Evolutionary conservation across 768 basidiomycete species (phyloP).

Genomic region (Panellus pusillus): DNA sequence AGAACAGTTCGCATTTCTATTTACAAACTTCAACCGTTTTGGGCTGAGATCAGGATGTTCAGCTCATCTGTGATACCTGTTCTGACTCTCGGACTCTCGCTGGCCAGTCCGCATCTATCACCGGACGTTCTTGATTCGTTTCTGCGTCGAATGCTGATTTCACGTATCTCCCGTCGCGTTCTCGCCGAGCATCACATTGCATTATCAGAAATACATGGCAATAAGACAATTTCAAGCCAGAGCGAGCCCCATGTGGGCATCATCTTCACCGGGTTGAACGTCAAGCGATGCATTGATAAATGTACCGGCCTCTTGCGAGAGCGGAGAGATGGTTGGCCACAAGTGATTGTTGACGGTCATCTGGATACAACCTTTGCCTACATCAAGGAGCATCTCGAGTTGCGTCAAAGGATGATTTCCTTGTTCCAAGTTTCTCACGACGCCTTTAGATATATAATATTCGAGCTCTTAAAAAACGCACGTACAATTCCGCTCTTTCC

Average conservation of each 20-base stretch:
- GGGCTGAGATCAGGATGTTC: not conserved
- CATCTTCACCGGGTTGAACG: constrained; percentile 74
- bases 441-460: constrained; percentile 69
- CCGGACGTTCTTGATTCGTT: constrained; percentile 83
- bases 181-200: constrained; percentile 89
- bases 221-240: constrained; percentile 30
- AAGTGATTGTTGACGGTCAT: constrained; percentile 74
- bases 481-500: constrained; percentile 24
- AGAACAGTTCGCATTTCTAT: constrained; percentile 62
- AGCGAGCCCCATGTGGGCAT: constrained; percentile 76
- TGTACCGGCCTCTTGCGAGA: constrained; percentile 59
- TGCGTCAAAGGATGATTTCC: constrained; percentile 23
- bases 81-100: constrained; percentile 77
- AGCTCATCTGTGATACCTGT: constrained; percentile 81
- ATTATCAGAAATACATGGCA: constrained; percentile 59
- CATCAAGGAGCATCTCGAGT: constrained; percentile 87
- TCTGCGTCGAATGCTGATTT: constrained; percentile 89
- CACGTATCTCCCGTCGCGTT: constrained; percentile 86
- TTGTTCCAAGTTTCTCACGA: too few species aligned
- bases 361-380: constrained; percentile 72
- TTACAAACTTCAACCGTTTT: not conserved
- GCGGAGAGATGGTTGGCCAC: constrained; percentile 51
- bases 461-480: constrained; percentile 89
- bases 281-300: constrained; percentile 68
- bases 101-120: constrained; percentile 77